A percentile compares a stretch with the other conserved stretches of the same genome.
Conservation (phyloP, 805 yeast genomes). For the Yarrowia keelungensis region DNA sequence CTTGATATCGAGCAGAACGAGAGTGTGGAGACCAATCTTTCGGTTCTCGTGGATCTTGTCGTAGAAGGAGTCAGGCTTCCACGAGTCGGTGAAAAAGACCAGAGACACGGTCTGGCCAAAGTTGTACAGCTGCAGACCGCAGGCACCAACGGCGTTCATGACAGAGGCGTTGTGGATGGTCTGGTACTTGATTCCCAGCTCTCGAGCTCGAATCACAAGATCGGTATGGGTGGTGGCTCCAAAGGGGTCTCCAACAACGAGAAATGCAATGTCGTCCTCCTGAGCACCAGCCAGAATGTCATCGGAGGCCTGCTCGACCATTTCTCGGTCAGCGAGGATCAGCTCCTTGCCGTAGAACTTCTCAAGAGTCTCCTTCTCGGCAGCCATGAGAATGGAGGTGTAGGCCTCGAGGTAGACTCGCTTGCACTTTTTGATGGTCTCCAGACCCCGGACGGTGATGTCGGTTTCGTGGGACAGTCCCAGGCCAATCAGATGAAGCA, state of each 20-base stretch:
- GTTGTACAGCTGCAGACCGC: constrained; percentile 92
- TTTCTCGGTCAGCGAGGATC: constrained; percentile 89
- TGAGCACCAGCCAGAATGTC: constrained; percentile 78
- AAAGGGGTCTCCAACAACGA: constrained; percentile 97
- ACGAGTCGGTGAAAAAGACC: constrained; percentile 91
- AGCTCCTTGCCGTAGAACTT: constrained; percentile 85
- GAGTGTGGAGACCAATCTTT: constrained; percentile 87
- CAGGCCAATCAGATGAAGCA: constrained; percentile 90
- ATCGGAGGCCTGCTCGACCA: constrained; percentile 90
- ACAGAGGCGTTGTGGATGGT: constrained; percentile 94
- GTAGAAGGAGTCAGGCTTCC: constrained; percentile 98
- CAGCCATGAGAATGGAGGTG: constrained; percentile 94
- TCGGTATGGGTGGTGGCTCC: constrained; percentile 99
- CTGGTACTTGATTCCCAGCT: constrained; percentile 76
- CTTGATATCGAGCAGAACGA: constrained; percentile 86
- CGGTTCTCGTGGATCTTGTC: constrained; percentile 88
- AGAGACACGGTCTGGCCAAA: constrained; percentile 98
- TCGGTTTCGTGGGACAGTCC: constrained; percentile 90
- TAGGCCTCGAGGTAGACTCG: constrained; percentile 95
- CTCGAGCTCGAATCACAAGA: constrained; percentile 88
- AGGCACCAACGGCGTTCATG: constrained; percentile 98
- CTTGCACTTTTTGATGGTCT: constrained; percentile 79
- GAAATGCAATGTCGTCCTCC: constrained; percentile 83
- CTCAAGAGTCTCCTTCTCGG: constrained; percentile 75
- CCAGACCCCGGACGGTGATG: constrained; percentile 93